Evolutionary conservation across 2,329 filamentous ascomycete genomes (phyloP), one percentile per base, ranked within the genome.

Genomic region (Neonectria punicea): DNA sequence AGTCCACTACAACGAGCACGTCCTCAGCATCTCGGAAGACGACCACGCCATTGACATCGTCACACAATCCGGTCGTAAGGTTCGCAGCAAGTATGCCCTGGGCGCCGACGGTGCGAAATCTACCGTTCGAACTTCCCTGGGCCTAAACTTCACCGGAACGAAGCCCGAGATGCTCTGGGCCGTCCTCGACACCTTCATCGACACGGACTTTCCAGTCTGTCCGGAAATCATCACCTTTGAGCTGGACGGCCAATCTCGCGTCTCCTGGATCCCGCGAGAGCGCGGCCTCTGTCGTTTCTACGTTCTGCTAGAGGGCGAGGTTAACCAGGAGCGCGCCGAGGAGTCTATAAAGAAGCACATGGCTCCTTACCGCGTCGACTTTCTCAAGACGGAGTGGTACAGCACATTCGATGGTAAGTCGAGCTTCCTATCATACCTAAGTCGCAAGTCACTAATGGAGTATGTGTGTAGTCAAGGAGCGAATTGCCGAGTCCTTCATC

Each of bases 101-200:
- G 86, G 84, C 1, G 85, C 85, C 6, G 86, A 88, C 44, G 86
- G 86, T 1, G 82, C 84, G 0, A 81, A 82, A 18, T 86, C 83
- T 0, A 79, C 77, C 2, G 80, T 87, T 3, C 82, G 86, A 7
- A 74, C 69, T 3, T 65, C 75, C 0, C 74, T 84, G 2, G 75
- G 76, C 1, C 81, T 83, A 32, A 72, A 66, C 22, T 85, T 84
- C 61, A 76, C 79, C 0, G 83, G 83, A 1, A 81, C 80, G 0
- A 85, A 84, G 63, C 83, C 83, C 0, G 83, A 84, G 63, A 85
- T 85, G 83, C 73, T 81, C 1, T 85, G 83, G 83, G 79, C 82
- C 0, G 83, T 85, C 4, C 73, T 85, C 2, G 83, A 85, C 58
- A 81, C 79, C 1, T 85, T 84, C 46, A 78, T 85, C 16, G 82